Evolutionary conservation across 768 basidiomycete species (phyloP).

Genomic region (Leccinum subgranulosum): DNA sequence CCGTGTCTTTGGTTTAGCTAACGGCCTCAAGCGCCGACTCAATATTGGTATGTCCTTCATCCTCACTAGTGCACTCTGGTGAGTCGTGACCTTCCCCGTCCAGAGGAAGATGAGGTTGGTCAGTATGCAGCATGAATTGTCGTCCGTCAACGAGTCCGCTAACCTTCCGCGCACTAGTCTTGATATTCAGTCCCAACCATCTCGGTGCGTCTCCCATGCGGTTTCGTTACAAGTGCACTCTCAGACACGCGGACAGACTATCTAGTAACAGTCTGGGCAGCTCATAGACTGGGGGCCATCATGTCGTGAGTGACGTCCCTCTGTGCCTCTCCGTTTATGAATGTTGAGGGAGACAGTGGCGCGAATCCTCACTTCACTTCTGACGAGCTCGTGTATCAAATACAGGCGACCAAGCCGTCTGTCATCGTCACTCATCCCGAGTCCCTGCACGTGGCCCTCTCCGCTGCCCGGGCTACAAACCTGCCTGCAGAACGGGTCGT

Average conservation of each 20-base stretch:
- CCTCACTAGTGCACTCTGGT: not conserved
- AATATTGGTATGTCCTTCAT: conserved; percentile 29
- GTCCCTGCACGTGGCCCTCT: conserved; percentile 39
- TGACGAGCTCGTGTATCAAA: conserved; percentile 59
- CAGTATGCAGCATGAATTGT: conserved; percentile 6
- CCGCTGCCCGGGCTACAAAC: conserved; percentile 41
- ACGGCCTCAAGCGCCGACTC: conserved; percentile 33
- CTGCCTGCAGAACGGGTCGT: conserved; percentile 45
- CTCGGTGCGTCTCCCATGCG: conserved; percentile 40
- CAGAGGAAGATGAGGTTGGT: conserved; percentile 41
- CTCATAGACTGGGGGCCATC: conserved; percentile 53
- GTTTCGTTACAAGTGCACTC: not conserved
- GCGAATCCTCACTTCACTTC: conserved; percentile 60
- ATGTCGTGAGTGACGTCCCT: conserved; percentile 45
- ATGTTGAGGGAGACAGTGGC: conserved; percentile 37
- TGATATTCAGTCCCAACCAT: conserved; percentile 67
- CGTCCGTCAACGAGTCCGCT: not conserved
- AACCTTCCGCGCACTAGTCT: conserved; percentile 38
- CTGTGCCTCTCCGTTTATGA: not conserved
- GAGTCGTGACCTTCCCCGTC: not conserved
- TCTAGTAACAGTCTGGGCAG: conserved; percentile 53
- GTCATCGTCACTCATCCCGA: conserved; percentile 49
- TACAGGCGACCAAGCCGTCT: conserved; percentile 44
- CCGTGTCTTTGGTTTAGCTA: conserved; percentile 38
- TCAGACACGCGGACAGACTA: conserved; percentile 39